Percentiles rank a stretch among this genome's conserved stretches.
Conservation (phyloP, 257 asterid genomes). For the Solanum pimpinellifolium region DNA sequence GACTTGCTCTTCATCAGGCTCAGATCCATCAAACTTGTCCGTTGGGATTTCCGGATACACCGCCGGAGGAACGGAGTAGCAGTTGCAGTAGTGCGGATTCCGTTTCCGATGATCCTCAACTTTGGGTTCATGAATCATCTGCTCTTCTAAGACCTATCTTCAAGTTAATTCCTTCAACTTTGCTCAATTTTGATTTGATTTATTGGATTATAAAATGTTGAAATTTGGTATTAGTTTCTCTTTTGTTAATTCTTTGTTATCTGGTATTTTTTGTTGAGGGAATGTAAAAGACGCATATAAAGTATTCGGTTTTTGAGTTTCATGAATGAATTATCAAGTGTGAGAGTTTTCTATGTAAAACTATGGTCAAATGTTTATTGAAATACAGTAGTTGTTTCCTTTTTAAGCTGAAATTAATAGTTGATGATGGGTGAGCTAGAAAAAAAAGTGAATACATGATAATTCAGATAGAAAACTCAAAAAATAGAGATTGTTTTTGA, state of each 20-base stretch:
- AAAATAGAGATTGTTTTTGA: neutral
- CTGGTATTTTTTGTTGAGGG: neutral
- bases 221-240: neutral
- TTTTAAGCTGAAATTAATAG: neutral
- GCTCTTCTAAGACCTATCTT: slow-evolving; percentile 65
- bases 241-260: neutral
- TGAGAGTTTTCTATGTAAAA: neutral
- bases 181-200: neutral
- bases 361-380: neutral
- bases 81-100: slow-evolving; percentile 50
- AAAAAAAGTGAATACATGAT: neutral
- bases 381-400: neutral
- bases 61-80: slow-evolving; percentile 17
- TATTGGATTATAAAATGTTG: neutral
- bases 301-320: neutral
- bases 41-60: slow-evolving; percentile 36
- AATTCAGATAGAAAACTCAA: neutral
- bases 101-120: slow-evolving; percentile 52
- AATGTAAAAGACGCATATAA: neutral
- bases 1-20: slow-evolving; percentile 63
- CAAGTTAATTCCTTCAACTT: slow-evolving; percentile 23
- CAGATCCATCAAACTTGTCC: slow-evolving; percentile 69
- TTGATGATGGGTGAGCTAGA: neutral
- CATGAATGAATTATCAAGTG: neutral
- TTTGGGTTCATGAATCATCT: slow-evolving; percentile 60